Conservation (phyloP, 179 eudicot species). For the Drosera spatulata region DNA sequence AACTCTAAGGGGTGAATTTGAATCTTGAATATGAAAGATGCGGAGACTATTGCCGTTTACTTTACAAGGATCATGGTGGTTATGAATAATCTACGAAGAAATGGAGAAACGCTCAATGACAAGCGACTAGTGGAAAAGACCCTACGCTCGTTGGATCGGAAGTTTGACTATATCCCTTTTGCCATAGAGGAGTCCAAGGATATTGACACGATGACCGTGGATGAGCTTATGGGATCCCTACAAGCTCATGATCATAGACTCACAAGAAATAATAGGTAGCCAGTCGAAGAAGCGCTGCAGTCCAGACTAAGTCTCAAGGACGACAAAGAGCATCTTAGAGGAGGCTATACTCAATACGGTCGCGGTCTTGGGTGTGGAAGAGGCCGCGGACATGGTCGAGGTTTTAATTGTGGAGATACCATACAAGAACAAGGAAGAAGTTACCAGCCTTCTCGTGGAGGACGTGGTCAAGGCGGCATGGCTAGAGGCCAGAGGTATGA, state of each 20-base stretch:
- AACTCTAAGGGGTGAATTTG: slow-evolving; percentile 8
- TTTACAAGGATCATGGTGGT: slow-evolving; percentile 1
- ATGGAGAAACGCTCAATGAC: background rate
- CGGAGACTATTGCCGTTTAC: slow-evolving; percentile 2
- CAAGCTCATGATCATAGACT: background rate
- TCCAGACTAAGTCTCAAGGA: too few species aligned
- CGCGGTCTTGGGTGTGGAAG: background rate
- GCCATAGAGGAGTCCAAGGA: slow-evolving; percentile 1
- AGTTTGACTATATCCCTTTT: background rate
- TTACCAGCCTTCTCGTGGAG: background rate
- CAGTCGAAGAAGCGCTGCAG: too few species aligned
- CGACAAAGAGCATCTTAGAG: too few species aligned
- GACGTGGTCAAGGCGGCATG: background rate
- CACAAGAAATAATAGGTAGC: background rate
- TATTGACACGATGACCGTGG: background rate
- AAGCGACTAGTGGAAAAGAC: background rate
- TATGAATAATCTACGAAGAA: background rate
- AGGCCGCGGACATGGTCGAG: background rate
- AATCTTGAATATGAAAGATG: slow-evolving; percentile 4
- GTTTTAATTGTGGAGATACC: background rate
- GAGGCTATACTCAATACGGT: too few species aligned
- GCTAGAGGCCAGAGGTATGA: too few species aligned
- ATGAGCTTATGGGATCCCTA: background rate
- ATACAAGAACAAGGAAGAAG: background rate
- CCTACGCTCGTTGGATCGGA: background rate